phyloP scores from a whole-genome alignment of 2,329 filamentous ascomycete species.

The Cordyceps pruinosa region DNA sequence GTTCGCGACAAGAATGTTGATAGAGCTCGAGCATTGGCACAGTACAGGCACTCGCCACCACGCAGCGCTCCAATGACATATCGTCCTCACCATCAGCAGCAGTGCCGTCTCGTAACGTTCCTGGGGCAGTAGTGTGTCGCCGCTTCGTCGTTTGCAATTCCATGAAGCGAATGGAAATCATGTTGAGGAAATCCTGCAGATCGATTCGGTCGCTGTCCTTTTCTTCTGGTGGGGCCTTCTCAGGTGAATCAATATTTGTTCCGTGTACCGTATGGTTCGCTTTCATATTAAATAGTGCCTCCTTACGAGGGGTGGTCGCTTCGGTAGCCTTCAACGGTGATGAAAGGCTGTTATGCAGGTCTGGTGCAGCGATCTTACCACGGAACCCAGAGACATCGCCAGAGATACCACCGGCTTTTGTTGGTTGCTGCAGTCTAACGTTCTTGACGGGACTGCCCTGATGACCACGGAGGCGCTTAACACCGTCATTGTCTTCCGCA shows the following conservation, averaged over 20 bases:
- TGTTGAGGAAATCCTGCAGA: slow-evolving; percentile 84
- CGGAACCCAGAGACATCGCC: slow-evolving; percentile 42
- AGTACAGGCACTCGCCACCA: slow-evolving; percentile 84
- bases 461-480: slow-evolving; percentile 65
- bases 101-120: slow-evolving; percentile 36
- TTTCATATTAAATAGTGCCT: slow-evolving; percentile 46
- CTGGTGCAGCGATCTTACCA: neutral
- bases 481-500: slow-evolving; percentile 49
- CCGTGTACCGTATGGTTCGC: slow-evolving; percentile 40
- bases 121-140: slow-evolving; percentile 69
- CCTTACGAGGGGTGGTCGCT: slow-evolving; percentile 49
- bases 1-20: slow-evolving; percentile 88
- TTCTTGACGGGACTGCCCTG: slow-evolving; percentile 73
- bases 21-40: slow-evolving; percentile 91
- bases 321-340: slow-evolving; percentile 38
- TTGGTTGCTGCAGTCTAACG: slow-evolving; percentile 61
- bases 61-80: slow-evolving; percentile 63
- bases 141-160: slow-evolving; percentile 95
- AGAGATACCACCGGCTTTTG: slow-evolving; percentile 59
- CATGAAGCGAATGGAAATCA: slow-evolving; percentile 98
- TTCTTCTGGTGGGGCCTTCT: slow-evolving; percentile 37
- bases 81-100: slow-evolving; percentile 40
- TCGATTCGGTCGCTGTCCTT: slow-evolving; percentile 58
- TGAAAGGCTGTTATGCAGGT: slow-evolving; percentile 35
- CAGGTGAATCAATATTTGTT: slow-evolving; percentile 37